Percentiles rank a stretch among this genome's conserved stretches.
These are phyloP conservation scores for Ophiosphaerella herpotricha DNA, from an alignment of 2,329 filamentous ascomycete genomes.

Conservation along the genomic window DNA sequence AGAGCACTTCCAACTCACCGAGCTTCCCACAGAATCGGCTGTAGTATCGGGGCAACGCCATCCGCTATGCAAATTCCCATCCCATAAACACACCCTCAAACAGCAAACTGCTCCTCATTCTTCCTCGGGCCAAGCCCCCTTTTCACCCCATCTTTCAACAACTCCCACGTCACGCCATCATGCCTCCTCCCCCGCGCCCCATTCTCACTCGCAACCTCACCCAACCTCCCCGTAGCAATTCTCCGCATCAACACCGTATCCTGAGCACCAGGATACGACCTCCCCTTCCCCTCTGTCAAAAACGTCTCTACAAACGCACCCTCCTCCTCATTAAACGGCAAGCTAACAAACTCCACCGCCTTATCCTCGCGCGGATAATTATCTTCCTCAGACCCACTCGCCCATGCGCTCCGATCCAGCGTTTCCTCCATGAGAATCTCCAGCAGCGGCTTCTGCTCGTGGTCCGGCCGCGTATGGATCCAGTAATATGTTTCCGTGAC, in stretches of 20 bases:
- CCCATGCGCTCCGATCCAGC: conserved; percentile 24
- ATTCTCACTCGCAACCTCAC: conserved; percentile 46
- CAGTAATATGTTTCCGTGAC: conserved; percentile 77
- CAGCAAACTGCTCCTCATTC: conserved; percentile 24
- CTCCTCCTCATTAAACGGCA: conserved; percentile 73
- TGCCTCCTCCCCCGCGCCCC: conserved; percentile 49
- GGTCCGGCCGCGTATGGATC: conserved; percentile 66
- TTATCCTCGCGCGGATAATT: conserved; percentile 54
- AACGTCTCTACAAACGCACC: conserved; percentile 75
- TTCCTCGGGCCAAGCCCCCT: conserved; percentile 43
- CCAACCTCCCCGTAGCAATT: conserved; percentile 68
- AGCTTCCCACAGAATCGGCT: too few species aligned
- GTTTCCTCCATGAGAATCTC: conserved; percentile 62
- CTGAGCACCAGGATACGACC: conserved; percentile 66
- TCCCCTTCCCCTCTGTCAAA: conserved; percentile 67
- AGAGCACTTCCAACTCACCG: too few species aligned
- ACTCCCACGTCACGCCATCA: conserved; percentile 59
- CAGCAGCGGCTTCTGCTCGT: conserved; percentile 67
- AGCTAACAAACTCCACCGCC: conserved; percentile 70
- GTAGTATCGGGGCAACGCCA: neutral
- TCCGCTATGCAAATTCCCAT: conserved; percentile 8
- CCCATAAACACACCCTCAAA: conserved; percentile 3
- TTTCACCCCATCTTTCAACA: conserved; percentile 42
- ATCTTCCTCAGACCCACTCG: conserved; percentile 8
- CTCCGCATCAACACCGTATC: conserved; percentile 76